Evolutionary conservation across 2,329 filamentous ascomycete genomes (phyloP), one percentile per base, ranked within the genome.

Genomic region (Tothia fuscella): DNA sequence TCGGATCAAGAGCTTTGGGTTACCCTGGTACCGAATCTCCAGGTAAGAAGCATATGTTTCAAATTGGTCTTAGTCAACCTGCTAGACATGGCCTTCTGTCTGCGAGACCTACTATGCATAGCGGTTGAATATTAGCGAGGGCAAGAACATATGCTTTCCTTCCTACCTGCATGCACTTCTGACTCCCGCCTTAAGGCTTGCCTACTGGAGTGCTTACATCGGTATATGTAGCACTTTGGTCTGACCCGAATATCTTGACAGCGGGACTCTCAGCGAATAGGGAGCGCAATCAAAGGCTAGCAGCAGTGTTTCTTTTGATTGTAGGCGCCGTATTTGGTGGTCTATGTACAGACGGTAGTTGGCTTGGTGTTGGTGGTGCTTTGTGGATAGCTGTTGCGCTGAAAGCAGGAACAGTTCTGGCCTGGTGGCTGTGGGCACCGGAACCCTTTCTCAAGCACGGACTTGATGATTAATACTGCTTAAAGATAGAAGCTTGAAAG

Each of bases 221-320:
- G 5, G n/a, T 41, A 3, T 89, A 88, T 63, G 87, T 82, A 54
- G 84, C 89, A 56, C 54, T 89, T 16, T 85, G 85, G 50, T 81
- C 78, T 1, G 81, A 86, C 51, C 61, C 67, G 7, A 63, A 65
- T 6, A 46, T 77, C n/a, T 56, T 74, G n/a, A 24, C 17, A 4
- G 56, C 56, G 0, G 35, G 35, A 12, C 46, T 62, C 2, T 46
- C 57, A 10, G 52, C 56, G 2, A 71, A 75, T 43, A 56, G 65
- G 0, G 72, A 76, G 53, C 59, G 74, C 37, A 73, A 75, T 53
- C 60, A 70, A 38, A 61, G 74, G 34, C 52, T 62, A 1, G 65
- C 61, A 0, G 72, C 73, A 1, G 66, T 73, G 1, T 22, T 71
- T 2, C 56, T 70, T 40, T 57, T 76, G n/a, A 44, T 76, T 22